Base-by-base conservation (phyloP, 805 yeast species). In the Lachancea thermotolerans region DNA sequence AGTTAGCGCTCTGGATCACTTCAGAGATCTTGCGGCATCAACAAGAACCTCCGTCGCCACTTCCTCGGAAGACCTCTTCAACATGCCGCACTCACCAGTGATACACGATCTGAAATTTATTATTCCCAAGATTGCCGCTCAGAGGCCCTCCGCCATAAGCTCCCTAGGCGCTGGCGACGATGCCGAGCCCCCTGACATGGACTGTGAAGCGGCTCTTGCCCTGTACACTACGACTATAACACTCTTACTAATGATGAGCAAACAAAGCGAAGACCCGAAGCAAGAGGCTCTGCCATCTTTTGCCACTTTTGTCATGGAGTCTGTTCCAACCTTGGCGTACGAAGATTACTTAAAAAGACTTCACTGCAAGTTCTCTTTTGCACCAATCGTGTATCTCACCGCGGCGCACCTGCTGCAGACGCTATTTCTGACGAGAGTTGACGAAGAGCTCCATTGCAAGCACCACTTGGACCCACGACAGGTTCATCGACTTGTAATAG, bases 401-500 rank as follows among this genome's bases (percentile, higher is more conserved):
- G 51, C 65, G 1, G 46, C 61, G 1, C 56, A 50, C 37, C 43
- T 63, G 32, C 40, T 63, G 21, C 59, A 59, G 39, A 46, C 45
- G 1, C 30, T 58, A n/a, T 44, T 55, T 14, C 45, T 60, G 1
- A 46, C 49, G 10, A 46, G 54, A 15, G 35, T 46, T 6, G 47
- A 49, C 11, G 4, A 33, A 6, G 12, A 34, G 6, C 32, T 54
- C 1, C 37, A 15, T 42, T 58, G 17, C 54, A 47, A 33, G 41
- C 67, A 21, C 67, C 69, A 6, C 49, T 74, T 10, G 53, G 71
- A 12, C 56, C 57, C 0, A 53, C 56, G 33, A 7, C 66, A 71
- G 35, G 67, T 66, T 1, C 75, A 74, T 56, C 56, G 79, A 12
- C 45, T 75, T 21, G 64, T 73, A 11, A 61, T 73, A 30, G 75